phyloP scores from a whole-genome alignment of 2,329 filamentous ascomycete species.

The Sarocladium kiliense region DNA sequence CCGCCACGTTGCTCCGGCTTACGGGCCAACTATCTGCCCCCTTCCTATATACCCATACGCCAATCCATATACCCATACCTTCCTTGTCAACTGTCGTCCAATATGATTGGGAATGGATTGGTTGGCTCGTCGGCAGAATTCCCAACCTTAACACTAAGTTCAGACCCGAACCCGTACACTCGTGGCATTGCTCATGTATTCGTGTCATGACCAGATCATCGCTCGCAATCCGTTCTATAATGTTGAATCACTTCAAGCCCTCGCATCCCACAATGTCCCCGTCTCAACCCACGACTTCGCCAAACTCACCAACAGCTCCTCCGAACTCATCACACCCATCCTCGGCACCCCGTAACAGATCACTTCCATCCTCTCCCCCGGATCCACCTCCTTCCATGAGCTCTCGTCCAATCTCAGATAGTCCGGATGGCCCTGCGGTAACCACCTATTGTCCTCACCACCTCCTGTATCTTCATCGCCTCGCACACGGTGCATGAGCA shows the following conservation, averaged over 20 bases:
- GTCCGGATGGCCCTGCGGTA: slow-evolving; percentile 8
- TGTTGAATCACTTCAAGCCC: slow-evolving; percentile 11
- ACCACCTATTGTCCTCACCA: slow-evolving; percentile 11
- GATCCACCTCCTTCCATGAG: slow-evolving; percentile 29
- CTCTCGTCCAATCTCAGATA: slow-evolving; percentile 3
- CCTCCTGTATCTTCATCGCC: not conserved
- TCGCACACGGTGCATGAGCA: slow-evolving; percentile 23
- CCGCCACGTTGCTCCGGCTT: not conserved
- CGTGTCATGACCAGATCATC: not conserved
- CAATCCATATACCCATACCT: too few species aligned
- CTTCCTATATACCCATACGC: too few species aligned
- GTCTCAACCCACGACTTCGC: slow-evolving; percentile 33
- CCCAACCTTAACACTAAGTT: too few species aligned
- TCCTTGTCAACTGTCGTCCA: too few species aligned
- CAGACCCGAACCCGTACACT: too few species aligned
- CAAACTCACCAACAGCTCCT: slow-evolving; percentile 33
- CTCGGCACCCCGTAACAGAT: slow-evolving; percentile 32
- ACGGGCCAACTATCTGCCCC: too few species aligned
- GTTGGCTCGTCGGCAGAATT: not conserved
- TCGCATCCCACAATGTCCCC: slow-evolving; percentile 34
- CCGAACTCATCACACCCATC: slow-evolving; percentile 29
- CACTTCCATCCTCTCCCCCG: slow-evolving; percentile 30
- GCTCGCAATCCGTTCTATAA: not conserved
- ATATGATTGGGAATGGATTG: too few species aligned
- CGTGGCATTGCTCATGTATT: not conserved